Base-by-base conservation (phyloP, 768 basidiomycete genomes). In the Boletus sp. region DNA sequence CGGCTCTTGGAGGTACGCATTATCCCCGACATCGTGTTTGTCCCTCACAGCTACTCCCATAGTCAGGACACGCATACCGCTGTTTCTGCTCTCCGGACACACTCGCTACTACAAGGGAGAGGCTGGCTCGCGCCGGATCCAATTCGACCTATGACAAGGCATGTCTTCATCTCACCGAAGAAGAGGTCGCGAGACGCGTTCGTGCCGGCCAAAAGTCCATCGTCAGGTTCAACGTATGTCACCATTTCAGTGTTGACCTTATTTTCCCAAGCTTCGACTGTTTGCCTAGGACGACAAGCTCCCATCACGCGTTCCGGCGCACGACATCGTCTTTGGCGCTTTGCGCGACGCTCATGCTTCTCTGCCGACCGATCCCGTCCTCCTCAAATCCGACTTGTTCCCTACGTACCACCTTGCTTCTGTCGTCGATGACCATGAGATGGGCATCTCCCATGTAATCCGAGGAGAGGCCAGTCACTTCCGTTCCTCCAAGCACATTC, bases 361-460 rank as follows among this genome's bases (percentile, higher is more conserved):
- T 1, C 72, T 91, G 5, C 84, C 87, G 2, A 95, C 93, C 3
- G 97, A 99, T 68, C 93, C 94, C 24, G 83, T 99, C 45, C 76
- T 98, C 5, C 77, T 98, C 58, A 98, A 99, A 71, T 87, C 90
- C 1, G 97, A 99, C 69, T 76, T 84, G 1, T 96, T 90, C 69
- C 97, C 97, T 6, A 98, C 97, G 0, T 99, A 99, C 68, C 97
- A 98, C 61, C 81, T 99, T 5, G 96, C 97, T 0, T 94, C 87
- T 20, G 92, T 98, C 0, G 92, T 96, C 0, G 97, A 99, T 63
- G 97, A 99, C n/a, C n/a, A n/a, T n/a, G n/a, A n/a, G n/a, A n/a
- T n/a, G n/a, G n/a, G n/a, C 73, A 92, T 99, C 24, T 92, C 94
- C 0, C 97, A 98, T 73, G 95, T 98, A 5, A 74, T 98, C 1